Percentiles rank a stretch among this genome's conserved stretches.
These are phyloP conservation scores for Leucosporidium scottii DNA, from an alignment of 768 basidiomycete species.

Conservation along the genomic window DNA sequence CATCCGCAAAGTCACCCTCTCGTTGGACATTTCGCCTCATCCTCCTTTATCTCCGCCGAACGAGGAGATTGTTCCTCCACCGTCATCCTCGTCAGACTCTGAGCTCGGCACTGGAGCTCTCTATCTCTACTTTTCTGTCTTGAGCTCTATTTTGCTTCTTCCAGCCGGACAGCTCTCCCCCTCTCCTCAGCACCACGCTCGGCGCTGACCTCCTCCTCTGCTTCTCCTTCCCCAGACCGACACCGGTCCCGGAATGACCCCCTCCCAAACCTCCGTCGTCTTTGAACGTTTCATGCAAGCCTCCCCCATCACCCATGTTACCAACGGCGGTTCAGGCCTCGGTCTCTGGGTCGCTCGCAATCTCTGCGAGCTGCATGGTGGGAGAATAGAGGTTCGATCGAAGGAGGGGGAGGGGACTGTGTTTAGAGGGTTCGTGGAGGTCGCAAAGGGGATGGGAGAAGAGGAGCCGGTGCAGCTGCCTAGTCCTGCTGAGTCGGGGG, in stretches of 20 bases:
- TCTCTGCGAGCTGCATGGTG: slow-evolving; percentile 40
- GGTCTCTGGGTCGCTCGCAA: slow-evolving; percentile 40
- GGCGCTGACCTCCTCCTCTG: background rate
- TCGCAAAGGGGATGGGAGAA: background rate
- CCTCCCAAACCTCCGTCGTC: slow-evolving; percentile 37
- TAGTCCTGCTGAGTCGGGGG: background rate
- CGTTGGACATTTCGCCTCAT: slow-evolving; percentile 38
- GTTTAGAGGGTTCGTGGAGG: background rate
- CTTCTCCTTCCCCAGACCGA: slow-evolving; percentile 12
- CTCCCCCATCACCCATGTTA: slow-evolving; percentile 39
- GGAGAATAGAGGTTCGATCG: slow-evolving; percentile 40
- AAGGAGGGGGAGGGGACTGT: slow-evolving; percentile 35
- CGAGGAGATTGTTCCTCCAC: slow-evolving; percentile 33
- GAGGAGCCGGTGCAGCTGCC: background rate
- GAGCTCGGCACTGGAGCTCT: slow-evolving; percentile 31
- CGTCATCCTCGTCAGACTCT: slow-evolving; percentile 36
- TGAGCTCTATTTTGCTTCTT: too few species aligned
- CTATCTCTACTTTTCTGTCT: slow-evolving; percentile 38
- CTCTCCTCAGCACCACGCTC: too few species aligned
- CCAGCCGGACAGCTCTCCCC: too few species aligned
- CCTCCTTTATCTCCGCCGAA: slow-evolving; percentile 3
- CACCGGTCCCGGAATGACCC: slow-evolving; percentile 40
- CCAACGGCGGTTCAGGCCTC: slow-evolving; percentile 41
- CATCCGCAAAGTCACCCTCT: slow-evolving; percentile 32
- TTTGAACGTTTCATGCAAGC: slow-evolving; percentile 41